Percentiles rank a stretch among this genome's conserved stretches.
These are phyloP conservation scores for Mycena indigotica DNA, from an alignment of 768 basidiomycete species.

Conservation along the genomic window DNA sequence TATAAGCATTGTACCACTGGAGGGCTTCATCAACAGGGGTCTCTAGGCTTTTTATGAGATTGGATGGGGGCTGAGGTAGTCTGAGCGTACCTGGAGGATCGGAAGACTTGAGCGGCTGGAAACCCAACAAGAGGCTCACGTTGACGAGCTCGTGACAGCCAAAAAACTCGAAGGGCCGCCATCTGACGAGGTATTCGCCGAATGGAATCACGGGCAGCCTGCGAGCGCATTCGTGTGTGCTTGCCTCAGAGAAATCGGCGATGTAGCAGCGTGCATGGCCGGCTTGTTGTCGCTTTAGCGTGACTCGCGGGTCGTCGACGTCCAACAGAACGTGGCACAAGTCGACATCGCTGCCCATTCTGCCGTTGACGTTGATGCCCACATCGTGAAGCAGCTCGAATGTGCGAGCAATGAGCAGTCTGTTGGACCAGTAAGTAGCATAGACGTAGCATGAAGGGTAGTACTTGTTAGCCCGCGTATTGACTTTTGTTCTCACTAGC, in stretches of 20 bases:
- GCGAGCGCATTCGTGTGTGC: slow-evolving; percentile 1
- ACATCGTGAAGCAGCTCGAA: slow-evolving; percentile 6
- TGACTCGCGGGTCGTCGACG: background rate
- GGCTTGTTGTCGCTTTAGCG: background rate
- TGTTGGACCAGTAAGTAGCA: background rate
- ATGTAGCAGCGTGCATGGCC: slow-evolving; percentile 11
- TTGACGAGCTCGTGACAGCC: background rate
- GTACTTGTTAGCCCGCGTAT: slow-evolving; percentile 9
- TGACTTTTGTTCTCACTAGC: background rate
- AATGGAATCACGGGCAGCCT: slow-evolving; percentile 3
- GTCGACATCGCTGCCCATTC: background rate
- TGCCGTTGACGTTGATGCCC: background rate
- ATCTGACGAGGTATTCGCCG: background rate
- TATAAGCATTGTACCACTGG: slow-evolving; percentile 10
- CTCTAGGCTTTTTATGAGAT: background rate
- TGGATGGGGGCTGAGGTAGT: background rate
- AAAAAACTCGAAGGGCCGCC: background rate
- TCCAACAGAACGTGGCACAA: slow-evolving; percentile 1
- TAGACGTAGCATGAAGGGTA: background rate
- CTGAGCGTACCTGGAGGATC: background rate
- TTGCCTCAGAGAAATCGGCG: slow-evolving; percentile 6
- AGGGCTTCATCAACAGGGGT: background rate
- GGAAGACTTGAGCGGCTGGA: background rate
- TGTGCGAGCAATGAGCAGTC: slow-evolving; percentile 2
- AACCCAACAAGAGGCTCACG: background rate